Conservation (phyloP, 2,329 filamentous ascomycete species). For the Dothidotthia symphoricarpi region DNA sequence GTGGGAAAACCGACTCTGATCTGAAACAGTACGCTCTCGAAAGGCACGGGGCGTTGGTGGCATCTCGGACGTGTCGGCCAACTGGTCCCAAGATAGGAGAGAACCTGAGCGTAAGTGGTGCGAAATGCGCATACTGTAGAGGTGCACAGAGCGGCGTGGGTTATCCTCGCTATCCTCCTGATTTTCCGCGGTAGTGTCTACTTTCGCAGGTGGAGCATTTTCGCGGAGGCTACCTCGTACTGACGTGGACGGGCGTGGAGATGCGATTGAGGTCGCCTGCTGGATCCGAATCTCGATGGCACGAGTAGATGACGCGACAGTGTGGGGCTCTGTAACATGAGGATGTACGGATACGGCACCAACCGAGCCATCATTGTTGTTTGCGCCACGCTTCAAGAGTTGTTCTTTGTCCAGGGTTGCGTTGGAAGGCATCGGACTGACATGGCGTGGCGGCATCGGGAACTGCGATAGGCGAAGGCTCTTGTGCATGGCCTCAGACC, state of each 20-base stretch:
- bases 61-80: slow-evolving; percentile 22
- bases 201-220: slow-evolving; percentile 2
- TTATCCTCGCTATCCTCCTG: slow-evolving; percentile 17
- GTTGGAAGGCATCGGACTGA: slow-evolving; percentile 13
- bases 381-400: neutral
- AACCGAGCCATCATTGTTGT: neutral
- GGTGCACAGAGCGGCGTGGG: slow-evolving; percentile 38
- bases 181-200: neutral
- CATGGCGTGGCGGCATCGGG: slow-evolving; percentile 16
- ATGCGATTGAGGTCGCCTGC: slow-evolving; percentile 16
- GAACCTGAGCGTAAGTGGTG: slow-evolving; percentile 47
- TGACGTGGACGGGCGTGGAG: slow-evolving; percentile 17
- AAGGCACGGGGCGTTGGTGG: slow-evolving; percentile 13
- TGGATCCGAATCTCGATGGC: slow-evolving; percentile 20
- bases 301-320: neutral
- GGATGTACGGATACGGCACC: neutral
- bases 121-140: slow-evolving; percentile 47
- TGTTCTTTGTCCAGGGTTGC: slow-evolving; percentile 2
- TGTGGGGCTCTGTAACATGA: neutral
- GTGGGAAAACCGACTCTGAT: slow-evolving; percentile 19
- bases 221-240: slow-evolving; percentile 9
- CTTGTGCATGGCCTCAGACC: slow-evolving; percentile 29
- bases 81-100: slow-evolving; percentile 38
- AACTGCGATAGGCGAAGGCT: slow-evolving; percentile 34
- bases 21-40: slow-evolving; percentile 19